Conservation (phyloP, 2,329 filamentous ascomycete species). For the Fusarium mundagurra region DNA sequence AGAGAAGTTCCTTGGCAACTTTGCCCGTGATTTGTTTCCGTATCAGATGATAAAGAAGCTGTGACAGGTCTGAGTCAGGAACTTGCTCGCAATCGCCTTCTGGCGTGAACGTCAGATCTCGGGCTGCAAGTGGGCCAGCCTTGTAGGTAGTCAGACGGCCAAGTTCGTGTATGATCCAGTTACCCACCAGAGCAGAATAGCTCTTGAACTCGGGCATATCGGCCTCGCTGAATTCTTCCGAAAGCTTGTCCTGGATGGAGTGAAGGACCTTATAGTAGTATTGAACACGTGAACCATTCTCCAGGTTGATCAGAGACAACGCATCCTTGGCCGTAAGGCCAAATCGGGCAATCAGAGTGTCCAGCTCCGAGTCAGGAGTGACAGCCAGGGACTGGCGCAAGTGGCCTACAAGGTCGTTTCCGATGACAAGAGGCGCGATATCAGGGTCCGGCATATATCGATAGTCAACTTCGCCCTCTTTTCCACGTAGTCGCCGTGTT, state of each 20-base stretch:
- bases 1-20: conserved; percentile 67
- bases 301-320: conserved; percentile 77
- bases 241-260: conserved; percentile 50
- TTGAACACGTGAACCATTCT: conserved; percentile 81
- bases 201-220: conserved; percentile 44
- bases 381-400: conserved; percentile 72
- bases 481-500: conserved; percentile 84
- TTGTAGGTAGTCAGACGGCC: conserved; percentile 71
- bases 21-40: conserved; percentile 62
- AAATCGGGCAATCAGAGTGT: conserved; percentile 69
- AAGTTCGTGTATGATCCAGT: conserved; percentile 80
- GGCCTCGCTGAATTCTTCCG: conserved; percentile 25
- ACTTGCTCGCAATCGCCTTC: conserved; percentile 60
- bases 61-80: conserved; percentile 58
- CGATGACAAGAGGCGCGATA: conserved; percentile 81
- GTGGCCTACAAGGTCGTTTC: conserved; percentile 72
- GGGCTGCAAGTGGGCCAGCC: conserved; percentile 45
- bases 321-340: conserved; percentile 84
- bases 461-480: conserved; percentile 98
- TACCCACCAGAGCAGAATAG: conserved; percentile 62
- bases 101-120: conserved; percentile 52
- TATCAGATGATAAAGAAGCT: conserved; percentile 61
- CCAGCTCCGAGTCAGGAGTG: conserved; percentile 76
- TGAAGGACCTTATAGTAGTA: conserved; percentile 79
- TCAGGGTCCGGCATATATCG: conserved; percentile 99